These are phyloP conservation scores for Mrakia hoshinonis DNA, from an alignment of 768 basidiomycete genomes.

Conservation along the genomic window DNA sequence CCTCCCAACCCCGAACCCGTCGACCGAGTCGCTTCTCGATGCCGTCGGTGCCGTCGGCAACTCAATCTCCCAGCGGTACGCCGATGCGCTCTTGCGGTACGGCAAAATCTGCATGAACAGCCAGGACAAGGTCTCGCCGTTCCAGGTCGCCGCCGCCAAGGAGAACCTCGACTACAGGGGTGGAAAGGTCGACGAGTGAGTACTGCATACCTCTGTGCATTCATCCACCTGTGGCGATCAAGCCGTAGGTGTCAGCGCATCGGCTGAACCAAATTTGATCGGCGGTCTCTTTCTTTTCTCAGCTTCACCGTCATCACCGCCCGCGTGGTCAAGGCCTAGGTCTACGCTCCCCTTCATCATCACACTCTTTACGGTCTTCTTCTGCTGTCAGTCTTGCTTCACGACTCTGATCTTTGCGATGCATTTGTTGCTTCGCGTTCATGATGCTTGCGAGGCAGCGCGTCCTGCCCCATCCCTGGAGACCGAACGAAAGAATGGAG, in stretches of 20 bases:
- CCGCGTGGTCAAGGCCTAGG: not conserved
- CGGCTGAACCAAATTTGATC: not conserved
- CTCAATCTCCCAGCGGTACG: conserved; percentile 31
- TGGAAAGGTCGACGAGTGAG: conserved; percentile 40
- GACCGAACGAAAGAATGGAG: too few relatives aligned
- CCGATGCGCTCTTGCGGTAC: conserved; percentile 40
- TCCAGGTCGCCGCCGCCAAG: conserved; percentile 39
- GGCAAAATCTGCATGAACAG: conserved; percentile 38
- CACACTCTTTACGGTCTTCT: not conserved
- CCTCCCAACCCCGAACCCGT: not conserved
- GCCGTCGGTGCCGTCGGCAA: not conserved
- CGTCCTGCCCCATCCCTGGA: too few relatives aligned
- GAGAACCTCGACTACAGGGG: conserved; percentile 37
- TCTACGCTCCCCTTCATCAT: not conserved
- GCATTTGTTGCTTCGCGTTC: too few relatives aligned
- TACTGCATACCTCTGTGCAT: too few relatives aligned
- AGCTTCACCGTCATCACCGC: conserved; percentile 27
- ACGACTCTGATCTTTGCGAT: too few relatives aligned
- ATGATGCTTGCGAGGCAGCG: too few relatives aligned
- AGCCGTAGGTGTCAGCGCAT: not conserved
- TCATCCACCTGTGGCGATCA: too few relatives aligned
- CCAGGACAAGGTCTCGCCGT: conserved; percentile 39
- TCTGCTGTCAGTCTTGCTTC: not conserved
- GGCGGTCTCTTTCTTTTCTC: not conserved
- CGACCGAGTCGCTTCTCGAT: not conserved